phyloP scores from a whole-genome alignment of 345 rosid species.

The Populus alba region DNA sequence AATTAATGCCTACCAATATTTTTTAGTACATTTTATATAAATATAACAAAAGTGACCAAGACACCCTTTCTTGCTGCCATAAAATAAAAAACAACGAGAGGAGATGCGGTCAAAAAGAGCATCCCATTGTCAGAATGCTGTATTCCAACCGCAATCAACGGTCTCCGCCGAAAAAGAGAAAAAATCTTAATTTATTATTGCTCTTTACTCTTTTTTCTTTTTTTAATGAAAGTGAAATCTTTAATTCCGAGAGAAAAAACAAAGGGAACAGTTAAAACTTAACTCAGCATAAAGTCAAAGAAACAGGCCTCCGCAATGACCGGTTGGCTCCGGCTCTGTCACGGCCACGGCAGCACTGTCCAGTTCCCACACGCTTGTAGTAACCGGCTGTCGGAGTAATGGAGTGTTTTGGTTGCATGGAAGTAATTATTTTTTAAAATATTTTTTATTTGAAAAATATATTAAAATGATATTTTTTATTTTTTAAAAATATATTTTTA shows the following conservation, averaged over 20 bases:
- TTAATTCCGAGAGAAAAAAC: neutral
- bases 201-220: neutral
- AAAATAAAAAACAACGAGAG: neutral
- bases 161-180: constrained; percentile 54
- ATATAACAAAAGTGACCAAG: too few relatives aligned
- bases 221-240: neutral
- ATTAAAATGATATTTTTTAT: too few relatives aligned
- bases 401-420: too few relatives aligned
- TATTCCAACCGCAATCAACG: constrained; percentile 98
- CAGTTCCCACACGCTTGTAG: neutral
- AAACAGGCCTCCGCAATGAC: constrained; percentile 51
- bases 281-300: constrained; percentile 39
- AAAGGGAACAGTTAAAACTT: neutral
- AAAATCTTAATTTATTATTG: constrained; percentile 2
- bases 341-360: constrained; percentile 44
- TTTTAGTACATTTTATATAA: too few relatives aligned
- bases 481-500: too few relatives aligned
- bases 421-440: too few relatives aligned
- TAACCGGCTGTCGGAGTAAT: constrained; percentile 23
- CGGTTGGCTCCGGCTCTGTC: constrained; percentile 52
- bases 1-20: too few relatives aligned
- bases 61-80: too few relatives aligned
- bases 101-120: constrained; percentile 51
- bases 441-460: too few relatives aligned
- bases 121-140: constrained; percentile 52